Percentiles rank a stretch among this genome's conserved stretches.
Evolutionary conservation across 2,329 filamentous ascomycete genomes (phyloP).

Genomic region (Escovopsis sp.): DNA sequence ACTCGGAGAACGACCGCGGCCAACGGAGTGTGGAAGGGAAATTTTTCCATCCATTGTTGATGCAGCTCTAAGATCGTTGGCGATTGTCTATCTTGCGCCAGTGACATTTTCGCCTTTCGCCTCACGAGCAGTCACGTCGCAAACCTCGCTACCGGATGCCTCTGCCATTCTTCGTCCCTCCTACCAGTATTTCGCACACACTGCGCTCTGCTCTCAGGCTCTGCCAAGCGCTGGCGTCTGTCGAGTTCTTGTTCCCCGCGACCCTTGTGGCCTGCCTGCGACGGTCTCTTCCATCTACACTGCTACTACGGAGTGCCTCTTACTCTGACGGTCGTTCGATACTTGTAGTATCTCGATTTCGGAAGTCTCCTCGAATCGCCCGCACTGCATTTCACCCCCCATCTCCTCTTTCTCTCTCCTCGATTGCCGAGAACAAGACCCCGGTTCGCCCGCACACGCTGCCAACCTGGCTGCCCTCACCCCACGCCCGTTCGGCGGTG

Average conservation of each 20-base stretch:
- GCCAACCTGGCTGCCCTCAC: constrained; percentile 50
- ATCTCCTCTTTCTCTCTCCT: neutral
- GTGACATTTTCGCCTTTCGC: constrained; percentile 1
- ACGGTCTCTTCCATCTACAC: too few species aligned
- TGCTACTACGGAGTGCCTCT: too few species aligned
- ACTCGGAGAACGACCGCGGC: neutral
- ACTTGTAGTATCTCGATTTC: too few species aligned
- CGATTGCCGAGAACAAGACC: neutral
- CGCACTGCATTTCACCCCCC: too few species aligned
- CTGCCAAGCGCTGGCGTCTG: too few species aligned
- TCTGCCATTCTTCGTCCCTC: too few species aligned
- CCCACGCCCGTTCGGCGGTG: constrained; percentile 45
- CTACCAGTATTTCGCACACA: too few species aligned
- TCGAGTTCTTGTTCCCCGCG: too few species aligned
- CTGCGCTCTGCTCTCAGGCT: too few species aligned
- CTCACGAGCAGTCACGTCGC: neutral
- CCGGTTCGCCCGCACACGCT: constrained; percentile 11
- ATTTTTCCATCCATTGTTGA: neutral
- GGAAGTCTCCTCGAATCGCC: too few species aligned
- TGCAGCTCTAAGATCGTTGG: neutral
- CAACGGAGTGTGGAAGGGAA: neutral
- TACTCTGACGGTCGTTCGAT: too few species aligned
- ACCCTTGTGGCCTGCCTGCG: too few species aligned
- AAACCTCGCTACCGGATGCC: neutral
- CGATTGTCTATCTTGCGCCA: neutral